These are phyloP conservation scores for Neonectria sp. DNA, from an alignment of 2,329 filamentous ascomycete species.

Conservation along the genomic window DNA sequence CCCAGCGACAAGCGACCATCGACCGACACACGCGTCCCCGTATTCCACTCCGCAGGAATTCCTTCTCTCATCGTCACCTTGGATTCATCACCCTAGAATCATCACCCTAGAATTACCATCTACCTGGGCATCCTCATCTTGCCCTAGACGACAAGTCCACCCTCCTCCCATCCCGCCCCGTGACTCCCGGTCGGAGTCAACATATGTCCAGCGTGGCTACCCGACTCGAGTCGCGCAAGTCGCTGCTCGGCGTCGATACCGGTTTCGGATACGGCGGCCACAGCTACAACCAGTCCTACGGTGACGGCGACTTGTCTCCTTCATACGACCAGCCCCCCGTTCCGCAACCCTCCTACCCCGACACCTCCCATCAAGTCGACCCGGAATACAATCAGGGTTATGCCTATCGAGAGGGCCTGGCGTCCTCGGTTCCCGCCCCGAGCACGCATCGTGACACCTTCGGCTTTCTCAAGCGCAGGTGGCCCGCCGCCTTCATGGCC, in stretches of 20 bases:
- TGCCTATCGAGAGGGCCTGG: slow-evolving; percentile 56
- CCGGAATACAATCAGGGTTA: slow-evolving; percentile 53
- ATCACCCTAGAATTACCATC: background rate
- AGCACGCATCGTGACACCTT: slow-evolving; percentile 58
- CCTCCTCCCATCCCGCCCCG: slow-evolving; percentile 30
- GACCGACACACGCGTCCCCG: slow-evolving; percentile 20
- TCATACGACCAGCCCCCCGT: slow-evolving; percentile 37
- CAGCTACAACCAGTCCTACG: slow-evolving; percentile 53
- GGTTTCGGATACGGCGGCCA: slow-evolving; percentile 54
- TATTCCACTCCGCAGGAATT: slow-evolving; percentile 13
- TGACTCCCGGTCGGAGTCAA: slow-evolving; percentile 57
- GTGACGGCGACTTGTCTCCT: slow-evolving; percentile 42
- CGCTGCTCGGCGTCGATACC: slow-evolving; percentile 57
- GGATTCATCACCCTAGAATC: background rate
- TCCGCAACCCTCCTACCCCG: slow-evolving; percentile 50
- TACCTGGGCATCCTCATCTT: background rate
- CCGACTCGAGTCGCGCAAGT: slow-evolving; percentile 59
- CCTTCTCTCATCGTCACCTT: slow-evolving; percentile 5
- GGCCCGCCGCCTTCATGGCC: slow-evolving; percentile 90
- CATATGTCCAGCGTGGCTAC: slow-evolving; percentile 56
- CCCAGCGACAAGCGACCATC: slow-evolving; percentile 16
- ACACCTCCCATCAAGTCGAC: slow-evolving; percentile 49
- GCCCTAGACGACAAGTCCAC: slow-evolving; percentile 32
- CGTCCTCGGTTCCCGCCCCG: slow-evolving; percentile 50
- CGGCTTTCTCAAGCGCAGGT: slow-evolving; percentile 86